phyloP scores from a whole-genome alignment of 257 asterid species.

The Avicennia marina region DNA sequence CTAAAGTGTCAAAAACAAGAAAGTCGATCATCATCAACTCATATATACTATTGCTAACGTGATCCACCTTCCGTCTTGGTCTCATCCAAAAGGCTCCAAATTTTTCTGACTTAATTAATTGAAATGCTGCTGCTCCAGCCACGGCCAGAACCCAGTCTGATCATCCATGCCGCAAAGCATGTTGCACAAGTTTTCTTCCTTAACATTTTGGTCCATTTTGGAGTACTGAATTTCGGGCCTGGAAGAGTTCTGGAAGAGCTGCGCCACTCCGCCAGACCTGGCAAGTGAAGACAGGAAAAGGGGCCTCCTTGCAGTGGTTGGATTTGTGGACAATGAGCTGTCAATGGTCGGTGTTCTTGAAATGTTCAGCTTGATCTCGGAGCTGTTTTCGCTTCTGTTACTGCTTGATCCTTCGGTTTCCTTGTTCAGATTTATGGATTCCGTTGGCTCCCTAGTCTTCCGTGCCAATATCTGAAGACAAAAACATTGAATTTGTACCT shows the following conservation, averaged over 20 bases:
- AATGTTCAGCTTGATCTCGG: constrained; percentile 65
- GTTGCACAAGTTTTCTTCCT: constrained; percentile 78
- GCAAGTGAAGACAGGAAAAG: constrained; percentile 42
- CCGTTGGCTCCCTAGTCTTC: constrained; percentile 81
- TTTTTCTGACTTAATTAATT: constrained; percentile 24
- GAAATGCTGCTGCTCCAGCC: constrained; percentile 87
- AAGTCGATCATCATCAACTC: too few relatives aligned
- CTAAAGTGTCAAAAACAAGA: too few relatives aligned
- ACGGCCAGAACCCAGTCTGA: constrained; percentile 93
- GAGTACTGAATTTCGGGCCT: too few relatives aligned
- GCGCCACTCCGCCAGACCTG: constrained; percentile 39
- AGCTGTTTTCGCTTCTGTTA: constrained; percentile 87
- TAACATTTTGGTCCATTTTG: too few relatives aligned
- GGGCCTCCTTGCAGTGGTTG: constrained; percentile 32
- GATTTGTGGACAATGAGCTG: constrained; percentile 43
- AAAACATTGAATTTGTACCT: too few relatives aligned
- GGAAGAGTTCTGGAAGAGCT: constrained; percentile 37
- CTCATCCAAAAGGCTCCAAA: too few relatives aligned
- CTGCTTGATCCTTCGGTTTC: constrained; percentile 94
- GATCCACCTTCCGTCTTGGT: too few relatives aligned
- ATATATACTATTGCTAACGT: not conserved
- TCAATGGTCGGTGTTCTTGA: constrained; percentile 64
- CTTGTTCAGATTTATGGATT: constrained; percentile 85
- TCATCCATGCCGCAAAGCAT: constrained; percentile 83
- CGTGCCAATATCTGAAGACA: constrained; percentile 68